Evolutionary conservation across 2,329 filamentous ascomycete genomes (phyloP), one percentile per base, ranked within the genome.

Genomic region (Colletotrichum aenigma): DNA sequence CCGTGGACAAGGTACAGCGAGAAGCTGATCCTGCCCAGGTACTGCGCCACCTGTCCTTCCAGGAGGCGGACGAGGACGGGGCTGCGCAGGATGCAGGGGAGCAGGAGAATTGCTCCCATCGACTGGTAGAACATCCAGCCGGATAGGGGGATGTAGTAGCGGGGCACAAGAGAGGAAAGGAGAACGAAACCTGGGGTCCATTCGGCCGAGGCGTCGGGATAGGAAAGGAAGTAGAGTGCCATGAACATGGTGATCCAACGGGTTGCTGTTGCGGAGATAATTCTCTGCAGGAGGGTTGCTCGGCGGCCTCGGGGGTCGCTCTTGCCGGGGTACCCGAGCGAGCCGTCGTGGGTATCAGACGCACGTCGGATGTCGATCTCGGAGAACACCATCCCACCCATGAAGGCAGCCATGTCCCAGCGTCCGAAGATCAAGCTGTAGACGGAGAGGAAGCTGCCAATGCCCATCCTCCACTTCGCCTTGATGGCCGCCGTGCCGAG

Each of bases 81-180:
- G 36, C 81, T 85, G 43, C 82, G 83, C 9, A 86, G 70, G 24
- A 85, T 79, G 43, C 84, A 85, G 1, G 80, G 82, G 10, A 86
- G 75, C 0, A 86, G 80, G 4, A 86, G 73, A 2, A 86, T 77
- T 0, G 85, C 85, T 2, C 85, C 85, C 74, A 84, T 80, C 0
- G 83, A 78, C 68, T 86, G 81, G 76, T 85, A 86, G 71, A 85
- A 85, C 82, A 84, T 84, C 85, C 85, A 86, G 9, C 81, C 82
- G 0, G 83, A 84, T 1, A 85, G 70, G 4, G 83, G 81, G 5
- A 76, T 73, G 79, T 86, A 86, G 77, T 85, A 86, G 61, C 80
- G 80, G 3, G 85, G 85, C 4, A 83, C 81, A 60, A 82, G 81
- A 0, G 78, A 79, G 0, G 84, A 82, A 5, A 86, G 81, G 15